Base-by-base conservation (phyloP, 2,329 filamentous ascomycete genomes). In the Coccinonectria pachysandricola region DNA sequence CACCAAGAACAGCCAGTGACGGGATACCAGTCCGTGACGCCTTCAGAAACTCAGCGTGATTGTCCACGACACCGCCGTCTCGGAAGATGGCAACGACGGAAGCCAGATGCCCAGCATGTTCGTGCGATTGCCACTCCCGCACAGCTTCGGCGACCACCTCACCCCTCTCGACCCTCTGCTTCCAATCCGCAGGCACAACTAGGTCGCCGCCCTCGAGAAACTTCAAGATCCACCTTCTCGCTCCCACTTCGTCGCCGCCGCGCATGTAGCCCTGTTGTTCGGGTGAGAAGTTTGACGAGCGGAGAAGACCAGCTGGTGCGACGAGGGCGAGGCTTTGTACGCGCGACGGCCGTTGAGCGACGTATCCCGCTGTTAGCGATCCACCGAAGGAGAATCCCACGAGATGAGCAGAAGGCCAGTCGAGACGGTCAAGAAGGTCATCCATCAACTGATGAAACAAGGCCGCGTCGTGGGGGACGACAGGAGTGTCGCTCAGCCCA, bases 331-430 rank as follows among this genome's bases (percentile, higher is more conserved):
- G 49, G 9, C 48, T 58, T 8, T 34, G 29, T 5, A 57, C 55
- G 1, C 8, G 46, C 40, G 6, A 50, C 12, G 4, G 14, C 4
- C 22, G 40, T 3, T 40, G 37, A 0, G 48, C 46, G 0, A 52
- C 48, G 24, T 62, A 71, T 0, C 51, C 51, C 0, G 50, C 53
- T 0, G 56, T 49, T 1, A 57, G 44, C 0, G 53, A 43, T 2
- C 50, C 62, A 8, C 67, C 67, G 26, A 71, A 68, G 0, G 65
- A 69, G 37, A 51, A 71, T 0, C 65, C 64, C 0, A 71, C 28
- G 0, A 71, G 24, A 38, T 68, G 62, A 0, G 52, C 57, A 11
- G 46, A 34, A 0, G 39, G 8, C 67, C 65, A 71, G 0, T 27
- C 8, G 1, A 71, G 33, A 3, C 52, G 40, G 2, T 41, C 43